These are phyloP conservation scores for Gossypium lobatum DNA, from an alignment of 441 rosid genomes.

Conservation along the genomic window DNA sequence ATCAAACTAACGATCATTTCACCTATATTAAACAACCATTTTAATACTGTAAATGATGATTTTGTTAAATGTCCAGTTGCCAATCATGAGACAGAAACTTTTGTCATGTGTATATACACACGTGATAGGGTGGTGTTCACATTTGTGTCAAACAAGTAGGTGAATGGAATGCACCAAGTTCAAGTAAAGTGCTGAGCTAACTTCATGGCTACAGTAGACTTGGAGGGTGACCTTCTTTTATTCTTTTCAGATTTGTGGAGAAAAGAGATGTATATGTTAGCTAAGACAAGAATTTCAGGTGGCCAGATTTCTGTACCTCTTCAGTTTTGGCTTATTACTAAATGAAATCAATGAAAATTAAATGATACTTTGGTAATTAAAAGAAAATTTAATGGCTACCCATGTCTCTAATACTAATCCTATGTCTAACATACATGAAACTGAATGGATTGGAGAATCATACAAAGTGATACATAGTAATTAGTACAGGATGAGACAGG, in stretches of 20 bases:
- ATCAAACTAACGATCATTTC: not conserved
- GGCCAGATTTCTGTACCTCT: not conserved
- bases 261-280: not conserved
- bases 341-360: not conserved
- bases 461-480: not conserved
- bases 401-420: not conserved
- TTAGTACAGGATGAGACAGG: slow-evolving; percentile 19
- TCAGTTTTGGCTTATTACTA: slow-evolving; percentile 3
- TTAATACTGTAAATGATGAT: not conserved
- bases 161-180: not conserved
- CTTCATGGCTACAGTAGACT: slow-evolving; percentile 9
- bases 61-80: not conserved
- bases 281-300: slow-evolving; percentile 8
- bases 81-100: not conserved
- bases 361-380: not conserved
- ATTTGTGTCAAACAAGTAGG: slow-evolving; percentile 10
- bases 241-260: slow-evolving; percentile 1
- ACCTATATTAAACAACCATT: not conserved
- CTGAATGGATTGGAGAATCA: not conserved
- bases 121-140: not conserved
- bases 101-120: not conserved
- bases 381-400: not conserved
- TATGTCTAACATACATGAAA: not conserved
- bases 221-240: not conserved
- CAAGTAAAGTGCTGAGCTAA: slow-evolving; percentile 6